Base-by-base conservation (phyloP, 2,329 filamentous ascomycete genomes). In the Alternaria sp. region DNA sequence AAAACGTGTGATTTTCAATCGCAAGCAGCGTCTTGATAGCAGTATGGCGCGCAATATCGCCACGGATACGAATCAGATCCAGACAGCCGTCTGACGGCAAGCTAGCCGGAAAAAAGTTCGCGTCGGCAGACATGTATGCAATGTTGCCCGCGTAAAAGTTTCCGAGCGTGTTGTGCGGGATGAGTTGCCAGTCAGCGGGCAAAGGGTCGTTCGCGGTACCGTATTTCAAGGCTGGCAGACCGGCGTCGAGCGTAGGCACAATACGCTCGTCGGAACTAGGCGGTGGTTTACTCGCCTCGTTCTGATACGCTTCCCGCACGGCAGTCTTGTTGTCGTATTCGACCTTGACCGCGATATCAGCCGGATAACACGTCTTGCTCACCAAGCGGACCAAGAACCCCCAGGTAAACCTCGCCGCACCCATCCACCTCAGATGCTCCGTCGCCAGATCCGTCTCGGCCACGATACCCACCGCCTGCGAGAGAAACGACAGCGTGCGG, bases 111-210 rank as follows among this genome's bases (percentile, higher is more conserved):
- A 96, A 99, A 82, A 98, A 96, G 72, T 93, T 93, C 59, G 89
- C 86, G 65, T 94, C 90, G 12, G 92, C 86, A 0, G 94, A 89
- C 92, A 99, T 94, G 78, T 91, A 96, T 24, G 91, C 88, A 90
- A 98, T 96, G 76, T 97, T 99, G 63, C 95, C 95, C 32, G 90
- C 91, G 79, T 96, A 98, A 77, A 99, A 96, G 72, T 92, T 97
- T 47, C 93, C 93, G 56, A 99, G 82, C 30, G 90, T 92, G 63
- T 95, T 88, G 64, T 91, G 86, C 0, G 91, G 87, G 3, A 91
- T 81, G 20, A 90, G 81, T 62, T 91, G 85, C 93, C 95, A 99
- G 46, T 87, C 90, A 2, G 86, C 81, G 0, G 93, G 94, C 0
- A 98, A 76, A 16, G 89, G 84, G 68, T 96, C 92, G 52, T 88